These are phyloP conservation scores for Mycena haematopus DNA, from an alignment of 768 basidiomycete genomes.

Conservation along the genomic window DNA sequence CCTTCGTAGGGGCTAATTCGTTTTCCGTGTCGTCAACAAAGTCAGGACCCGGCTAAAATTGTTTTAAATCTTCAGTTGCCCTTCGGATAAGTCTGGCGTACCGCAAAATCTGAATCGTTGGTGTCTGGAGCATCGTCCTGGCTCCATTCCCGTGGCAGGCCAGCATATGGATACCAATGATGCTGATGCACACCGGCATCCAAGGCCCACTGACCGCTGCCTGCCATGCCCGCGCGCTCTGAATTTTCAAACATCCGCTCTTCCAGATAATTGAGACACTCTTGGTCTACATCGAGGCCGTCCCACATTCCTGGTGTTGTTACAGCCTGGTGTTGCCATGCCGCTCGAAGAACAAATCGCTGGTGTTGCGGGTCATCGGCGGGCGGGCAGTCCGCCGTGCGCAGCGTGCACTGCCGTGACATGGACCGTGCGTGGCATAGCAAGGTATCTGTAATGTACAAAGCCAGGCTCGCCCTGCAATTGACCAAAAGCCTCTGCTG, in stretches of 20 bases:
- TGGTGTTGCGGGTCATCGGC: neutral
- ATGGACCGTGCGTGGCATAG: no score
- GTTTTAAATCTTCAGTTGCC: no score
- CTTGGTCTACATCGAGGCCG: neutral
- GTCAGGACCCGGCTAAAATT: neutral
- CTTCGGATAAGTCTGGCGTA: no score
- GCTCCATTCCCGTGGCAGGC: neutral
- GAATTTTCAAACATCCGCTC: slow-evolving; percentile 25
- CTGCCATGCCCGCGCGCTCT: slow-evolving; percentile 27
- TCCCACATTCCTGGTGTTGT: neutral
- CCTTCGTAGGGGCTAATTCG: neutral
- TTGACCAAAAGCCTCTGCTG: no score
- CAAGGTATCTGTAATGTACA: no score
- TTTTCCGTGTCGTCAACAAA: neutral
- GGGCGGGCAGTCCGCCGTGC: neutral
- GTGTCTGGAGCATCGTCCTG: neutral
- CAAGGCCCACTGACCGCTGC: slow-evolving; percentile 34
- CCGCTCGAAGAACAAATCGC: neutral
- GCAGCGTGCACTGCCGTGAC: no score
- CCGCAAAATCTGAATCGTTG: neutral
- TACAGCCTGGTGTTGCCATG: neutral
- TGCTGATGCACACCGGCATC: slow-evolving; percentile 34
- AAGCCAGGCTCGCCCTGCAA: no score
- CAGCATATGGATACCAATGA: slow-evolving; percentile 27
- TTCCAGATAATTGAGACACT: slow-evolving; percentile 4